phyloP scores from a whole-genome alignment of 2,329 filamentous ascomycete genomes.

The Phialophora macrospora region DNA sequence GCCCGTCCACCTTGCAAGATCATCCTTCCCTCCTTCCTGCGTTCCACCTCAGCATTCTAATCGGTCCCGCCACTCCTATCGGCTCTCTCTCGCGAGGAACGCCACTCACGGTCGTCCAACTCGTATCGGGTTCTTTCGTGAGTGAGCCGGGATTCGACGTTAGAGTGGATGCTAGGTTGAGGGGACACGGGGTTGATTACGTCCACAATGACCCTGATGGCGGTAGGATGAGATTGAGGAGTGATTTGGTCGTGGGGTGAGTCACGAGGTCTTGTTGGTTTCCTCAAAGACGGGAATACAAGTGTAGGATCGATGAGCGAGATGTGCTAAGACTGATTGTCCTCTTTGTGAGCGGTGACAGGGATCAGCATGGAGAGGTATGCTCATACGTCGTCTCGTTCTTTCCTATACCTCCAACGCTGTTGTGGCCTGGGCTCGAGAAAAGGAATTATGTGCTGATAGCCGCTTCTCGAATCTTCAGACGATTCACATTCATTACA shows the following conservation, averaged over 20 bases:
- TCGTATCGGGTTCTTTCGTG: slow-evolving; percentile 46
- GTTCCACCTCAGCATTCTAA: slow-evolving; percentile 47
- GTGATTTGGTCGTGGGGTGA: slow-evolving; percentile 49
- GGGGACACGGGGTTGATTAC: slow-evolving; percentile 50
- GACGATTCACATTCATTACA: slow-evolving; percentile 50
- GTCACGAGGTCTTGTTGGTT: slow-evolving; percentile 22
- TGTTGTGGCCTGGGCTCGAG: no score
- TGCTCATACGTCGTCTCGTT: slow-evolving; percentile 20
- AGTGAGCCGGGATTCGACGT: slow-evolving; percentile 46
- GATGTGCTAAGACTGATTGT: slow-evolving; percentile 9
- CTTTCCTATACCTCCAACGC: not conserved
- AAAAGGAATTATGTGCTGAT: not conserved
- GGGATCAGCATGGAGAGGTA: slow-evolving; percentile 45
- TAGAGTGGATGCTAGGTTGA: slow-evolving; percentile 46
- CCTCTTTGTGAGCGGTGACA: slow-evolving; percentile 24
- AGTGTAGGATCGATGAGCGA: not conserved
- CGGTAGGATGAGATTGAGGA: slow-evolving; percentile 48
- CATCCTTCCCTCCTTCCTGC: slow-evolving; percentile 50
- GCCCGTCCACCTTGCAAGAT: slow-evolving; percentile 21
- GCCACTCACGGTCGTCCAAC: slow-evolving; percentile 47
- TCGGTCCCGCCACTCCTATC: slow-evolving; percentile 11
- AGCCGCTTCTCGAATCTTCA: slow-evolving; percentile 16
- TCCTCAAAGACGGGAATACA: not conserved
- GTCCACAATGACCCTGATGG: slow-evolving; percentile 50
- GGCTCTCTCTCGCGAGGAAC: slow-evolving; percentile 46